A percentile compares a stretch with the other conserved stretches of the same genome.
Evolutionary conservation across 2,329 filamentous ascomycete species (phyloP).

Genomic region (Pyricularia grisea): DNA sequence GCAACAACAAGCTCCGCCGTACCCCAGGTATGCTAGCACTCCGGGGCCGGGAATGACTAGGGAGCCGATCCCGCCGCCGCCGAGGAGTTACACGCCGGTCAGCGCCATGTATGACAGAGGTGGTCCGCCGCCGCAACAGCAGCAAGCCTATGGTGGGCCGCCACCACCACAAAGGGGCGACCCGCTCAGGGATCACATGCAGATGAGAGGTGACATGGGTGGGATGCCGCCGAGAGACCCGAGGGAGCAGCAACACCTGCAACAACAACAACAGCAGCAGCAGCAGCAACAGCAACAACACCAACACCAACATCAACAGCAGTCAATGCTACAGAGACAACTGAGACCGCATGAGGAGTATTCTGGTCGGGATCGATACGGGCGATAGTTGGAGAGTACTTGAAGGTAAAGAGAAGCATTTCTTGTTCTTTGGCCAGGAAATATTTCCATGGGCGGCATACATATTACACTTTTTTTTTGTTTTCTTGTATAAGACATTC

Average conservation of each 20-base stretch:
- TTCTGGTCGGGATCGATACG: slow-evolving; percentile 9
- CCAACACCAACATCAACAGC: slow-evolving; percentile 6
- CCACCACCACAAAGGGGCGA: neutral
- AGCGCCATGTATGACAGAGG: slow-evolving; percentile 17
- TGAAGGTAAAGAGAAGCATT: neutral
- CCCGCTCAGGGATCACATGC: slow-evolving; percentile 2
- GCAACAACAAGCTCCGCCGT: slow-evolving; percentile 9
- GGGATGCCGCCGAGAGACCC: neutral
- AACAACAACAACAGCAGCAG: neutral
- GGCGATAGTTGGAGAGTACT: neutral
- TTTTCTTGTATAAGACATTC: neutral
- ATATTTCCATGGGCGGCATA: neutral
- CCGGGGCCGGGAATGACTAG: slow-evolving; percentile 11
- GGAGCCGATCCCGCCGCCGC: slow-evolving; percentile 7
- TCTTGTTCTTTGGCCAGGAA: neutral
- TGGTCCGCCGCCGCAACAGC: slow-evolving; percentile 9
- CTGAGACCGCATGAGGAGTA: slow-evolving; percentile 15
- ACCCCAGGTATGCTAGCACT: slow-evolving; percentile 13
- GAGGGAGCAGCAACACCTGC: slow-evolving; percentile 5
- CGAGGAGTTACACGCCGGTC: slow-evolving; percentile 18
- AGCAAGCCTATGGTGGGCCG: slow-evolving; percentile 7
- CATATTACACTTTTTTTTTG: neutral
- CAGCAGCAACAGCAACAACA: slow-evolving; percentile 6
- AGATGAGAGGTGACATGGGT: neutral
- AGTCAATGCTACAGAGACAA: slow-evolving; percentile 9